phyloP scores from a whole-genome alignment of 140 eudicot species.

The Erigeron philadelphicus region DNA sequence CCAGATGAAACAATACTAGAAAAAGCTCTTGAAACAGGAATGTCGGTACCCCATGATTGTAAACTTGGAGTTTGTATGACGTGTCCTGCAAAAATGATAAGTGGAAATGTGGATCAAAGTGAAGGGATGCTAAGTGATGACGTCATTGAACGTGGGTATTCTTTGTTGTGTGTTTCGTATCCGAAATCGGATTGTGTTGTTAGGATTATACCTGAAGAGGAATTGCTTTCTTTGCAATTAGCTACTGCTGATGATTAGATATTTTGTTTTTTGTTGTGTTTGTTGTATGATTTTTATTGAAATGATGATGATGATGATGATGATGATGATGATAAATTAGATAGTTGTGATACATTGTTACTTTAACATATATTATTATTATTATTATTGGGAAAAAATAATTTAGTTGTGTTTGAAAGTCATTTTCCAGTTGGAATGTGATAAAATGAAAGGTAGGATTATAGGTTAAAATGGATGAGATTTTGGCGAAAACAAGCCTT shows the following conservation, averaged over 20 bases:
- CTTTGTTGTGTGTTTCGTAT: slow-evolving; percentile 71
- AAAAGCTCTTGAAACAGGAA: slow-evolving; percentile 60
- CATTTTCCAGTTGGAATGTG: no score
- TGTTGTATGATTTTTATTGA: no score
- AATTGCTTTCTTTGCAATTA: slow-evolving; percentile 69
- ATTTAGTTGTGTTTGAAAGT: no score
- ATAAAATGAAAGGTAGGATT: no score
- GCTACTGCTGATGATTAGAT: slow-evolving; percentile 81
- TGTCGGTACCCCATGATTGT: slow-evolving; percentile 74
- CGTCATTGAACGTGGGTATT: slow-evolving; percentile 74
- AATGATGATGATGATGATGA: no score
- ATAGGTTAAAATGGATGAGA: no score
- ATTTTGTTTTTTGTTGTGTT: no score
- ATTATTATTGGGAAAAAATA: no score
- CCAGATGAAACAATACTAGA: slow-evolving; percentile 74
- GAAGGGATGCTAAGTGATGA: slow-evolving; percentile 98
- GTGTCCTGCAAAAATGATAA: slow-evolving; percentile 66
- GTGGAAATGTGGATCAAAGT: slow-evolving; percentile 77
- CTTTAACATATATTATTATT: no score
- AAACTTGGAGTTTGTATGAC: slow-evolving; percentile 98
- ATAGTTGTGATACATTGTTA: no score
- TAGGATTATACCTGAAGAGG: slow-evolving; percentile 75
- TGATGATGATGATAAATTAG: no score
- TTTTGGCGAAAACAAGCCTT: no score
- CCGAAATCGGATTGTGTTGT: slow-evolving; percentile 69